Base-by-base conservation (phyloP, 148 eudicot genomes). In the Tetragonia tetragonoides region DNA sequence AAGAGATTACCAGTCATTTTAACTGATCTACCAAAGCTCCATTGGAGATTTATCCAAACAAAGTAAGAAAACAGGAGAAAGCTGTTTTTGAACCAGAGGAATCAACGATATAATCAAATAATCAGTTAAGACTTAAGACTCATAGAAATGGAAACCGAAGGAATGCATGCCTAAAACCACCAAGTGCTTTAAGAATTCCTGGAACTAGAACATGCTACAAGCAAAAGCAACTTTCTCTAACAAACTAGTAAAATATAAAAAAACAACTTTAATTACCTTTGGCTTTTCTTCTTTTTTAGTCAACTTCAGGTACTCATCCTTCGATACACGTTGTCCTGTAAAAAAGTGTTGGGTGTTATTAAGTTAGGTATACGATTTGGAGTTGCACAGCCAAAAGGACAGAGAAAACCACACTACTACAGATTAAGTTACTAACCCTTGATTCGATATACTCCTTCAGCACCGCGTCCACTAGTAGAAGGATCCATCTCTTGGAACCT, bases 401-500 rank as follows among this genome's bases (percentile, higher is more conserved):
- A 73, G 11, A 57, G n/a, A n/a, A n/a, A 23, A 77, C 37, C 65
- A 77, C 5, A 17, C 37, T 34, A 24, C 46, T 37, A 66, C 60
- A 49, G 39, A 66, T 18, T 15, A 68, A 67, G 64, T 51, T 60
- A 79, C 86, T 46, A 54, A 89, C 99, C 99, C 63, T 91, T 92
- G 83, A 87, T 77, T 66, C 99, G 91, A 78, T 87, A 91, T 67
- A 93, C 88, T 49, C 91, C 83, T 78, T 89, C 94, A 76, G 99
- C 99, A 78, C 89, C 94, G 56, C 82, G 87, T 70, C 97, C 98
- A 77, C 93, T 92, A 54, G 87, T 68, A 18, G 90, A 85, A 72
- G 96, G 86, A 85, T 92, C 97, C 97, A 92, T 87, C 62, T 83
- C 76, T 77, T 87, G 78, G 81, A 88, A 95, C 90, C 99, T 95